Conservation (phyloP, 2,329 filamentous ascomycete genomes). For the Cladophialophora yegresii region DNA sequence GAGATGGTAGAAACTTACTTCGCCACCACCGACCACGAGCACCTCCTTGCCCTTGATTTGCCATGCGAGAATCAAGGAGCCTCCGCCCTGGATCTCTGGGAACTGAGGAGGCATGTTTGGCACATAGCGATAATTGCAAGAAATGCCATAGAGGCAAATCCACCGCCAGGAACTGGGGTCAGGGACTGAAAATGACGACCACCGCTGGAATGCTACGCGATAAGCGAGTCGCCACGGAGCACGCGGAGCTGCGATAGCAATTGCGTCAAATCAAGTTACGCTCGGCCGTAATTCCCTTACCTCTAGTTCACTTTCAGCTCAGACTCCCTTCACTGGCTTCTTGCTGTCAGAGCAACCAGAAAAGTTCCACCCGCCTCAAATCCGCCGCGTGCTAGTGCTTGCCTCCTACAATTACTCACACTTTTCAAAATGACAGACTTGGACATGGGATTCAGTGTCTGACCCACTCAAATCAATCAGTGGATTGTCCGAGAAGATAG, state of each 20-base stretch:
- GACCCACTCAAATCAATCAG: neutral
- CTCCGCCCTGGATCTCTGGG: conserved; percentile 82
- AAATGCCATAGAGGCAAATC: conserved; percentile 21
- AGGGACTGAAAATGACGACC: conserved; percentile 29
- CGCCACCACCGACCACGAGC: conserved; percentile 90
- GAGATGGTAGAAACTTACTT: conserved; percentile 62
- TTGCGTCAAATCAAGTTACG: neutral
- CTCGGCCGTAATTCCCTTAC: neutral
- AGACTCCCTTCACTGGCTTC: neutral
- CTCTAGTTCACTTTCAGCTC: neutral
- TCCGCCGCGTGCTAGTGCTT: conserved; percentile 1
- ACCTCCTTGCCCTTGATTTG: conserved; percentile 87
- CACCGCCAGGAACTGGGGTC: conserved; percentile 19
- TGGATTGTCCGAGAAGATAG: neutral
- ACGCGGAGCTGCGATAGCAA: neutral
- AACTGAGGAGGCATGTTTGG: conserved; percentile 58
- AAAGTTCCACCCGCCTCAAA: conserved; percentile 8
- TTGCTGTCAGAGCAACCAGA: neutral
- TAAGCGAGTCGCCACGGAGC: neutral
- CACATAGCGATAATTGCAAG: conserved; percentile 21
- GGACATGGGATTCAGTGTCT: neutral
- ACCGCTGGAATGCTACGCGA: neutral
- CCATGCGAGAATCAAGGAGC: conserved; percentile 93
- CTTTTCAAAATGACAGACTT: conserved; percentile 1
- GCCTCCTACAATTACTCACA: neutral